These are phyloP conservation scores for Dendrostoma leiphaemia DNA, from an alignment of 2,329 filamentous ascomycete species.

Conservation along the genomic window DNA sequence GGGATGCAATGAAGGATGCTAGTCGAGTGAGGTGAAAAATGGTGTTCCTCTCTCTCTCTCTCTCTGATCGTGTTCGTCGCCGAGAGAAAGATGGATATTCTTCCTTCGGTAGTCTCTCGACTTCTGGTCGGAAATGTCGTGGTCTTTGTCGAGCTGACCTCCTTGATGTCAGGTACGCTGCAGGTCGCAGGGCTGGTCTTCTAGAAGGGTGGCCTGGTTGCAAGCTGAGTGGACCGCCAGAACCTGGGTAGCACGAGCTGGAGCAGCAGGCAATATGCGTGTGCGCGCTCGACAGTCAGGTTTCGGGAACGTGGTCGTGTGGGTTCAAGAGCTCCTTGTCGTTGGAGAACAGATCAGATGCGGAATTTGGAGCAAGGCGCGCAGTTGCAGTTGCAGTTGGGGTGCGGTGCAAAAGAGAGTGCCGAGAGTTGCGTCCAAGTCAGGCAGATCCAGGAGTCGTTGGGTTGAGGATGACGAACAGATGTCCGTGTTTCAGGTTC, in stretches of 20 bases:
- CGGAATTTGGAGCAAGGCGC: background rate
- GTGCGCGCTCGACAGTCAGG: background rate
- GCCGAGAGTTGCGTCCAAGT: background rate
- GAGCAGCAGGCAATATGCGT: background rate
- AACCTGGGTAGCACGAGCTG: constrained; percentile 4
- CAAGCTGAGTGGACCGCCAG: constrained; percentile 15
- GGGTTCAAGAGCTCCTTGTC: background rate
- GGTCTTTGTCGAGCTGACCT: constrained; percentile 12
- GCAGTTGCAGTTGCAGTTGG: no score
- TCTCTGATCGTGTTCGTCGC: constrained; percentile 7
- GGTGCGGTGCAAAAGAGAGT: constrained; percentile 4
- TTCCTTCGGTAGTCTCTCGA: no score
- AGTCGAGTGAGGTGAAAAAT: background rate
- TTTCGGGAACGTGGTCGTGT: background rate
- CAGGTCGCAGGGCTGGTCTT: constrained; percentile 16
- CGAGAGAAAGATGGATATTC: no score
- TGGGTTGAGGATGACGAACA: background rate
- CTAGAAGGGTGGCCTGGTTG: constrained; percentile 14
- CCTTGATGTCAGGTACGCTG: constrained; percentile 20
- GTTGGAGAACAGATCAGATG: constrained; percentile 1
- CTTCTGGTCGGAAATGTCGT: background rate
- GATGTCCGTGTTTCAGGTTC: constrained; percentile 13
- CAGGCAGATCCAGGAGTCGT: background rate
- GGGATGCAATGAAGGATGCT: constrained; percentile 2
- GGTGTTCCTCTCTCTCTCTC: no score